phyloP scores from a whole-genome alignment of 1,284 basidiomycete genomes.

The Sporisorium scitamineum region DNA sequence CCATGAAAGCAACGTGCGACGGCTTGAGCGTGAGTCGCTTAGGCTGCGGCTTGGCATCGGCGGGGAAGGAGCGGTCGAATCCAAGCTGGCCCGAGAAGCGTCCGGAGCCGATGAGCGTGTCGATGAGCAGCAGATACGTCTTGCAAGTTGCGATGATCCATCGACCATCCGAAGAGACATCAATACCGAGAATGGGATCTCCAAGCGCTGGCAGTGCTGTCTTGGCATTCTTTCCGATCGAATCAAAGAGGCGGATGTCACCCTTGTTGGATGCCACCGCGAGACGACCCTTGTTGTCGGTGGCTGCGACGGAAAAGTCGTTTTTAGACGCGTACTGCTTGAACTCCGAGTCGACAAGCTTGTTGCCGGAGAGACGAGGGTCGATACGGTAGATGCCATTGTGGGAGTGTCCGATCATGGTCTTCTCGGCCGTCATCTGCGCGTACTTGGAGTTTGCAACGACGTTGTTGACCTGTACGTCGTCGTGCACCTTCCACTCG shows the following conservation, averaged over 20 bases:
- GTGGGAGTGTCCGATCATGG: constrained; percentile 89
- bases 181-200: constrained; percentile 93
- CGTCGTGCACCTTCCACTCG: constrained; percentile 96
- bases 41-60: constrained; percentile 90
- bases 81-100: constrained; percentile 86
- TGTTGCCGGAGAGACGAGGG: constrained; percentile 87
- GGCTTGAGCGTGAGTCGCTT: constrained; percentile 86
- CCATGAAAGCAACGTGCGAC: constrained; percentile 97
- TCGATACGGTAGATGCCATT: constrained; percentile 98
- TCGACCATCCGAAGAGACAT: constrained; percentile 92
- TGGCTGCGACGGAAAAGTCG: constrained; percentile 92
- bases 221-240: constrained; percentile 98
- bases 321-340: constrained; percentile 97
- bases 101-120: constrained; percentile 93
- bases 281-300: constrained; percentile 86
- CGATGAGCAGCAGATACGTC: constrained; percentile 93
- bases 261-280: constrained; percentile 97
- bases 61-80: constrained; percentile 96
- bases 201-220: constrained; percentile 96
- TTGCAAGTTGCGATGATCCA: constrained; percentile 97
- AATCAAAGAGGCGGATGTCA: constrained; percentile 93
- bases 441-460: constrained; percentile 95
- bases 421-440: constrained; percentile 91
- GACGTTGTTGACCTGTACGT: constrained; percentile 86
- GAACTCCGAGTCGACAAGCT: constrained; percentile 93